Base-by-base conservation (phyloP, 2,329 filamentous ascomycete species). In the Microcera coccophila region DNA sequence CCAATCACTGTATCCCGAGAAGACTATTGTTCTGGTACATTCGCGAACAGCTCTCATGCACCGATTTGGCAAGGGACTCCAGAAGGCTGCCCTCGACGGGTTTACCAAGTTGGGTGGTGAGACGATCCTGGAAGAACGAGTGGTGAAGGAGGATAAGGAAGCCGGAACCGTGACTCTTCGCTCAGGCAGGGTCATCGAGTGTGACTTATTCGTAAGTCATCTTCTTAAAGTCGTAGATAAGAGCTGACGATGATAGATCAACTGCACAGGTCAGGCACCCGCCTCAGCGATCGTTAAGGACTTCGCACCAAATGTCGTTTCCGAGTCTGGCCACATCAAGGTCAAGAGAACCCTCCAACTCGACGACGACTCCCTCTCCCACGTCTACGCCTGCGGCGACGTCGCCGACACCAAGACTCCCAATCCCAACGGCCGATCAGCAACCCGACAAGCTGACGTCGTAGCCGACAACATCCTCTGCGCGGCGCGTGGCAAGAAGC, bases 321-420 rank as follows among this genome's bases (percentile, higher is more conserved):
- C 72, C 0, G 49, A 61, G 3, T 70, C 69, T 0, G 74, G 73
- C 2, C 70, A 74, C 44, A 73, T 83, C 50, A 65, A 66, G 1
- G 75, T 84, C 18, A 71, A 72, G 37, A 67, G 73, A 0, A 81
- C 75, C 0, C 65, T 85, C 22, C 81, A 84, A 47, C 65, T 85
- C 12, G 55, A 62, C 7, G 73, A 78, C 50, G 61, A 68, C 2
- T 44, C 48, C 0, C 65, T 74, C 8, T 66, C 71, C 2, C 72
- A 79, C 46, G 67, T 85, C 2, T 85, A 81, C 52, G 76, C 75
- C 1, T 73, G 79, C n/a, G 82, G 82, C 15, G 82, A 85, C 48
- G 77, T 86, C 4, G 74, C 79, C 4, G 75, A 77, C 19, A 72
- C 71, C 1, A 47, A 60, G 10, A 68, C 70, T 1, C 66, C 66